Base-by-base conservation (phyloP, 192 early-diverging fungal species). In the Backusella psychrophila region DNA sequence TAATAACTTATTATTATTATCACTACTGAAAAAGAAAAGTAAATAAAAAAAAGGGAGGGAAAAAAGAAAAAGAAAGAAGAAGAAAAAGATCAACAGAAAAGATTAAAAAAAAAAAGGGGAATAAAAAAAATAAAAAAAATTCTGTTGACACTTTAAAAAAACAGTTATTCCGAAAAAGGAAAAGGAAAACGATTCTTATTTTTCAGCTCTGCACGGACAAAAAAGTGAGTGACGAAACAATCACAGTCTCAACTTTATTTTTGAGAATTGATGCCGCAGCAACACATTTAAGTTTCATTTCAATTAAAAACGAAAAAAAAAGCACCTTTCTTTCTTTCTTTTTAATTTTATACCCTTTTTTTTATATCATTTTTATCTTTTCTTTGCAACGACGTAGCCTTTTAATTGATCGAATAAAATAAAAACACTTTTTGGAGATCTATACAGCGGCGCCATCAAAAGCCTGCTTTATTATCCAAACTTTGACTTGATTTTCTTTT, bases 401-500 rank as follows among this genome's bases (percentile, higher is more conserved):
- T 12, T 29, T 29, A 29, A 63, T 26, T 63, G 56, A 63, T 63
- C 56, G 11, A 63, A 63, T 63, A 63, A 63, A 63, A 63, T n/a
- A 63, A 29, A 63, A 63, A 63, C 19, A n/a, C 56, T 4, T 12
- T 63, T 63, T 63, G 56, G 56, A 8, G 3, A 29, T 29, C 12
- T 63, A 63, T 63, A n/a, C 46, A 63, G 56, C 56, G 29, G 56
- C 56, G 56, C 56, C 56, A 63, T 29, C 26, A 63, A 49, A 63
- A 63, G 56, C 56, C 56, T 63, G 56, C 56, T 63, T 63, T 63
- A 63, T 63, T 63, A 29, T 63, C 56, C 26, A 63, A 29, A 23
- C 56, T 29, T 63, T 63, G 56, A 63, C 56, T 63, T 29, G 9
- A 26, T 56, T 44, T 56, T 56, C 53, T 56, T 56, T 56, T 23